Conservation (phyloP, 192 early-diverging fungal genomes). For the Umbelopsis vinacea region DNA sequence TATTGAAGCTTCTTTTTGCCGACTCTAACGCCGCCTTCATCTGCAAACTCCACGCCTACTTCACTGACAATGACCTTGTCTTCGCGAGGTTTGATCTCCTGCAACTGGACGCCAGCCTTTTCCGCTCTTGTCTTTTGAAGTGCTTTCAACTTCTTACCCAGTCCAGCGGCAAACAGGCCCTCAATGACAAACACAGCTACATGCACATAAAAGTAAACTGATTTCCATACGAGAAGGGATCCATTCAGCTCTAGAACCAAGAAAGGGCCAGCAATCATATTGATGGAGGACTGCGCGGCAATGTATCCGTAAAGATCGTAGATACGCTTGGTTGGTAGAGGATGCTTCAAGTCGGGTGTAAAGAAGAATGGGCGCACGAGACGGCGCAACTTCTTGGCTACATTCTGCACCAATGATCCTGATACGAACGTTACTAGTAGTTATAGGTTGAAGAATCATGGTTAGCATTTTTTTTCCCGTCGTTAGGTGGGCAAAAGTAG, state of each 20-base stretch:
- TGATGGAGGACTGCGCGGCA: constrained; percentile 65
- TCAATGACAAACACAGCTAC: constrained; percentile 53
- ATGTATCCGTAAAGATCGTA: constrained; percentile 81
- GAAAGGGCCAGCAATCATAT: constrained; percentile 74
- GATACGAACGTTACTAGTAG: constrained; percentile 63
- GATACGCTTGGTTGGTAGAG: constrained; percentile 44
- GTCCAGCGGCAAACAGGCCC: constrained; percentile 9
- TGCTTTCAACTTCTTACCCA: background rate
- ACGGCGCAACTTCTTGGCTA: constrained; percentile 55
- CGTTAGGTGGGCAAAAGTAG: background rate
- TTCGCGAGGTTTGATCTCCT: constrained; percentile 14
- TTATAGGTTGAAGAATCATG: background rate
- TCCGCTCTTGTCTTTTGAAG: constrained; percentile 12
- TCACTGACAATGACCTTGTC: constrained; percentile 22
- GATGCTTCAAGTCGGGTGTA: constrained; percentile 35
- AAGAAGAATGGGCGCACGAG: constrained; percentile 65
- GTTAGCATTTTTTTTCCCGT: constrained; percentile 22
- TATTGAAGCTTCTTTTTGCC: constrained; percentile 17
- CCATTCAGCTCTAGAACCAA: constrained; percentile 60
- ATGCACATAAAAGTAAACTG: constrained; percentile 65
- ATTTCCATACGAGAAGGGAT: constrained; percentile 64
- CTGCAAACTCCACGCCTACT: constrained; percentile 13
- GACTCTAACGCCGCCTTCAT: constrained; percentile 23
- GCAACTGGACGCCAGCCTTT: constrained; percentile 5
- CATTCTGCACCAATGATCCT: constrained; percentile 60